A percentile compares a stretch with the other conserved stretches of the same genome.
Evolutionary conservation across 192 early-diverging fungal species (phyloP).

Genomic region (Helicostylum pulchrum): DNA sequence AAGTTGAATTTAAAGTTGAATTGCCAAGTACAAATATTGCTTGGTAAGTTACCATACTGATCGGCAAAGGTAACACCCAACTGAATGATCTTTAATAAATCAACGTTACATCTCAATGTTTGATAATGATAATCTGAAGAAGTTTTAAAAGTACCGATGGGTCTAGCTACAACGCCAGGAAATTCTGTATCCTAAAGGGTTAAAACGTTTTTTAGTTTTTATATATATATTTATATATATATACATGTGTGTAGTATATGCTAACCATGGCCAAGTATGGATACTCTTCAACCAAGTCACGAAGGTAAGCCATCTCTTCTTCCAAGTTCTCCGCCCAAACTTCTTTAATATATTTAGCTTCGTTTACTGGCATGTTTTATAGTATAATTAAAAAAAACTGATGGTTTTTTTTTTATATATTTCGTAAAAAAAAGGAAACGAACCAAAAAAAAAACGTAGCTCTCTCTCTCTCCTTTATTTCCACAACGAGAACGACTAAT

Average conservation of each 20-base stretch:
- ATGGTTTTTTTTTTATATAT: background rate
- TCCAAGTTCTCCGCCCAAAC: slow-evolving; percentile 96
- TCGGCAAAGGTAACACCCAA: slow-evolving; percentile 95
- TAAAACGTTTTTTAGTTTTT: background rate
- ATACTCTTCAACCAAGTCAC: slow-evolving; percentile 86
- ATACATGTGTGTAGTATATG: no score
- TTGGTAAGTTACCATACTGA: slow-evolving; percentile 79
- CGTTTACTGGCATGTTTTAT: slow-evolving; percentile 25
- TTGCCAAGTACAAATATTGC: slow-evolving; percentile 92
- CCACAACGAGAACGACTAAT: no score
- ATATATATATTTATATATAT: no score
- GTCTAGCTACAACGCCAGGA: slow-evolving; percentile 95
- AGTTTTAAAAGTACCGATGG: slow-evolving; percentile 94
- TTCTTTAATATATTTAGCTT: slow-evolving; percentile 64
- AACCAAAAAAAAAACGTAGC: slow-evolving; percentile 6
- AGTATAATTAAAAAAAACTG: slow-evolving; percentile 5
- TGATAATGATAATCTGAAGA: slow-evolving; percentile 99
- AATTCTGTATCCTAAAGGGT: slow-evolving; percentile 90
- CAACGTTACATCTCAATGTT: slow-evolving; percentile 95
- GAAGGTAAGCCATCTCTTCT: slow-evolving; percentile 84
- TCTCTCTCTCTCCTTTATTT: background rate
- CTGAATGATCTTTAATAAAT: slow-evolving; percentile 96
- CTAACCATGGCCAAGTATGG: slow-evolving; percentile 98
- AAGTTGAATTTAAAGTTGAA: slow-evolving; percentile 99
- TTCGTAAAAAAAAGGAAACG: background rate